These are phyloP conservation scores for Casuarina glauca DNA, from an alignment of 306 rosid genomes.

Conservation along the genomic window DNA sequence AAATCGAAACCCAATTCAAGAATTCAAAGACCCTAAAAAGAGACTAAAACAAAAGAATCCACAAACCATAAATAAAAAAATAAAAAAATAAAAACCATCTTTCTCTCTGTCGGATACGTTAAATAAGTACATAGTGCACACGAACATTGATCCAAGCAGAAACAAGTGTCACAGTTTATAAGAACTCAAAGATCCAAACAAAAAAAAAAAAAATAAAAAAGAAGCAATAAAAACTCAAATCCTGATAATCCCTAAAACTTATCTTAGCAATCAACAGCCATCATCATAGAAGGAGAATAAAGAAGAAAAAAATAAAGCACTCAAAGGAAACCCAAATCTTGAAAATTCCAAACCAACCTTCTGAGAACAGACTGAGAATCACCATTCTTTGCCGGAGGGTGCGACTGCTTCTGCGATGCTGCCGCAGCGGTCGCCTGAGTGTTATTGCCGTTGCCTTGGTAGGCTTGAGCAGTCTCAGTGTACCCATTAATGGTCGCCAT, in stretches of 20 bases:
- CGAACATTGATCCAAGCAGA: no score
- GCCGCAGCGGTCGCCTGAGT: slow-evolving; percentile 35
- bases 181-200: background rate
- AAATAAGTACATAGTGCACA: background rate
- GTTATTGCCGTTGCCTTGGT: slow-evolving; percentile 39
- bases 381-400: slow-evolving; percentile 50
- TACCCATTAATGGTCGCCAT: slow-evolving; percentile 66
- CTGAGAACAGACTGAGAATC: slow-evolving; percentile 88
- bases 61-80: background rate
- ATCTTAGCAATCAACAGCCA: background rate
- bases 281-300: background rate
- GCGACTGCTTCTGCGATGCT: slow-evolving; percentile 46
- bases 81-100: background rate
- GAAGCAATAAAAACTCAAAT: background rate
- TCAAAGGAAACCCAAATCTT: background rate
- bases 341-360: slow-evolving; percentile 37
- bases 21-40: background rate
- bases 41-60: background rate
- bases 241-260: background rate
- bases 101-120: background rate
- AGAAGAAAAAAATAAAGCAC: background rate
- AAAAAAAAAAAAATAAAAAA: background rate
- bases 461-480: slow-evolving; percentile 40
- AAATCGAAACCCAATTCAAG: background rate
- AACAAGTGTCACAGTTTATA: no score